phyloP scores from a whole-genome alignment of 768 basidiomycete species.

The Pleurotus salmoneostramineus region DNA sequence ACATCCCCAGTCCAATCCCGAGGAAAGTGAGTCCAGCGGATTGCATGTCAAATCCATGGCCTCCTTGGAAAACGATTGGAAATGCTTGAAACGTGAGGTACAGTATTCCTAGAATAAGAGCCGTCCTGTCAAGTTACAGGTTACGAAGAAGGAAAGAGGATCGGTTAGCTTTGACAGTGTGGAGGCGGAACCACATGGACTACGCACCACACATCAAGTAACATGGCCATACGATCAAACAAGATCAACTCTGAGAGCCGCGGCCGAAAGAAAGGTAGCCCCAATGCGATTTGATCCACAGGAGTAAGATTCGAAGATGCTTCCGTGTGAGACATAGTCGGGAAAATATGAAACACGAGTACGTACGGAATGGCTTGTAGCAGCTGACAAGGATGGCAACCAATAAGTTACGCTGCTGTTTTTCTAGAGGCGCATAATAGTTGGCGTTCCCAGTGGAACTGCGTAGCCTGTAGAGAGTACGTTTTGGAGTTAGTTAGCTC shows the following conservation, averaged over 20 bases:
- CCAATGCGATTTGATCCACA: neutral
- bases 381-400: slow-evolving; percentile 54
- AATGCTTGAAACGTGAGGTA: slow-evolving; percentile 65
- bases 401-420: slow-evolving; percentile 35
- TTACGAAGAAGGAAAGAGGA: slow-evolving; percentile 7
- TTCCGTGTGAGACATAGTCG: neutral
- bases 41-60: slow-evolving; percentile 46
- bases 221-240: slow-evolving; percentile 72
- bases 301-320: neutral
- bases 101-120: slow-evolving; percentile 54
- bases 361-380: slow-evolving; percentile 69
- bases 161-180: slow-evolving; percentile 16
- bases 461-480: slow-evolving; percentile 37
- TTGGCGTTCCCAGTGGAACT: slow-evolving; percentile 46
- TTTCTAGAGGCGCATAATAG: slow-evolving; percentile 62
- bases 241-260: slow-evolving; percentile 47
- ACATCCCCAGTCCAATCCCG: slow-evolving; percentile 57
- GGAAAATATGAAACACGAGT: neutral
- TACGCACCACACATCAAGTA: slow-evolving; percentile 65
- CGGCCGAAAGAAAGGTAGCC: too few species aligned
- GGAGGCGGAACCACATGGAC: slow-evolving; percentile 23
- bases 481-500: neutral
- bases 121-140: slow-evolving; percentile 52
- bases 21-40: slow-evolving; percentile 54
- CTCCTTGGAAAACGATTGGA: slow-evolving; percentile 47